phyloP scores from a whole-genome alignment of 2,329 filamentous ascomycete genomes.

The Zalaria obscura region DNA sequence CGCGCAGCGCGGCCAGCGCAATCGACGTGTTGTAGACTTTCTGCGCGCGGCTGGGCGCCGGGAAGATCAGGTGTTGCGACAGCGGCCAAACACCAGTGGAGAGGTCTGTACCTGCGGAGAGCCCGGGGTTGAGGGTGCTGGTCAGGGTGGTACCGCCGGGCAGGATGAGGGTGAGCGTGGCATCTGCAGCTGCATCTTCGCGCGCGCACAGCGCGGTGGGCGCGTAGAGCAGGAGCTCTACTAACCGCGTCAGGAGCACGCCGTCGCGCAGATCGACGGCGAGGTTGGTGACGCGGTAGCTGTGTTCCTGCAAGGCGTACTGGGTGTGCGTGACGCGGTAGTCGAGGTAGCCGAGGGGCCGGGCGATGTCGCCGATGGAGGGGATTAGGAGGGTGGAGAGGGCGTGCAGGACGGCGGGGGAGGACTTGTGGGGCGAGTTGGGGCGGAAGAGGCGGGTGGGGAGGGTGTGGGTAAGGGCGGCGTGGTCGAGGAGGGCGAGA shows the following conservation, averaged over 20 bases:
- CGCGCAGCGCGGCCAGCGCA: slow-evolving; percentile 38
- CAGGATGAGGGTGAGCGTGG: slow-evolving; percentile 30
- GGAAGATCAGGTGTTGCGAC: slow-evolving; percentile 44
- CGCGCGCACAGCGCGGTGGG: slow-evolving; percentile 8
- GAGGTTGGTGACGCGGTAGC: slow-evolving; percentile 43
- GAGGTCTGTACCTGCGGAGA: no score
- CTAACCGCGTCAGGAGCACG: slow-evolving; percentile 42
- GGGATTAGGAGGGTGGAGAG: slow-evolving; percentile 41
- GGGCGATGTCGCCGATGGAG: slow-evolving; percentile 41
- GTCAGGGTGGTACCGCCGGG: slow-evolving; percentile 30
- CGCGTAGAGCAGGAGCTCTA: slow-evolving; percentile 42
- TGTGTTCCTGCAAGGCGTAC: slow-evolving; percentile 43
- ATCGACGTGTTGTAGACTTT: slow-evolving; percentile 47
- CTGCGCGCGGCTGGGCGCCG: slow-evolving; percentile 38
- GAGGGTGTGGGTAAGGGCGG: slow-evolving; percentile 25
- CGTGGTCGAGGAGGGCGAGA: slow-evolving; percentile 43
- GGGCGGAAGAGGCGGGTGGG: slow-evolving; percentile 34
- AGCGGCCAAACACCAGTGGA: slow-evolving; percentile 30
- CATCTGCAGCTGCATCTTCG: slow-evolving; percentile 18
- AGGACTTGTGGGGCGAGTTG: slow-evolving; percentile 41
- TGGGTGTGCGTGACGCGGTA: slow-evolving; percentile 42
- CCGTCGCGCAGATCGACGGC: slow-evolving; percentile 50
- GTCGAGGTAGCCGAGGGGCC: slow-evolving; percentile 40
- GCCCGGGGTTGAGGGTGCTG: slow-evolving; percentile 16
- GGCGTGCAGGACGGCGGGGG: slow-evolving; percentile 36